Conservation (phyloP, 1,284 basidiomycete species). For the Tylopilus sp. region DNA sequence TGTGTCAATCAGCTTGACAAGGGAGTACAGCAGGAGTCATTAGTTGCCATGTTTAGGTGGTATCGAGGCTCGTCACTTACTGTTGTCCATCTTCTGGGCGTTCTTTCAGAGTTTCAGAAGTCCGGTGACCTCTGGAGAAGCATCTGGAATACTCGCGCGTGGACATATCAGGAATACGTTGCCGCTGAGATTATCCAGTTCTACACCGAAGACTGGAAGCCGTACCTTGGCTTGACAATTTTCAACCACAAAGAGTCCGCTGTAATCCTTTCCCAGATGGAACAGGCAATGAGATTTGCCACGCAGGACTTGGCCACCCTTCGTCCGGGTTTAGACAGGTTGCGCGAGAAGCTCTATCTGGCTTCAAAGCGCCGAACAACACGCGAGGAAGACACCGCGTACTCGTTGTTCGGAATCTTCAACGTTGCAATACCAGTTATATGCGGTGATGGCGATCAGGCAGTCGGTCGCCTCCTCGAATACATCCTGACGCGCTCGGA, state of each 20-base stretch:
- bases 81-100: not conserved
- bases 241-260: conserved; percentile 2
- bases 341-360: conserved; percentile 5
- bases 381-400: conserved; percentile 4
- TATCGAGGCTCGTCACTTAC: conserved; percentile 4
- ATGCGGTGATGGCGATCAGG: conserved; percentile 5
- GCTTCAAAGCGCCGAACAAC: conserved; percentile 10
- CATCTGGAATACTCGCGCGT: conserved; percentile 4
- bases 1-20: conserved; percentile 1
- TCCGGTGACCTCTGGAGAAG: not conserved
- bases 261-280: conserved; percentile 3
- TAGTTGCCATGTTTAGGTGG: conserved; percentile 9
- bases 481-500: conserved; percentile 2
- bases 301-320: not conserved
- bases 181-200: conserved; percentile 1
- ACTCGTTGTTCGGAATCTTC: conserved; percentile 8
- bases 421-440: conserved; percentile 1
- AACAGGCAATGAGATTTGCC: not conserved
- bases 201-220: conserved; percentile 9
- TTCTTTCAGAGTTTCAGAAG: not conserved
- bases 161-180: conserved; percentile 9
- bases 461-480: conserved; percentile 7
- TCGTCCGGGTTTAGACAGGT: not conserved
- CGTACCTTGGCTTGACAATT: not conserved
- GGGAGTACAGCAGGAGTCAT: not conserved